phyloP scores from a whole-genome alignment of 257 asterid genomes.

The Craterostigma plantagineum region DNA sequence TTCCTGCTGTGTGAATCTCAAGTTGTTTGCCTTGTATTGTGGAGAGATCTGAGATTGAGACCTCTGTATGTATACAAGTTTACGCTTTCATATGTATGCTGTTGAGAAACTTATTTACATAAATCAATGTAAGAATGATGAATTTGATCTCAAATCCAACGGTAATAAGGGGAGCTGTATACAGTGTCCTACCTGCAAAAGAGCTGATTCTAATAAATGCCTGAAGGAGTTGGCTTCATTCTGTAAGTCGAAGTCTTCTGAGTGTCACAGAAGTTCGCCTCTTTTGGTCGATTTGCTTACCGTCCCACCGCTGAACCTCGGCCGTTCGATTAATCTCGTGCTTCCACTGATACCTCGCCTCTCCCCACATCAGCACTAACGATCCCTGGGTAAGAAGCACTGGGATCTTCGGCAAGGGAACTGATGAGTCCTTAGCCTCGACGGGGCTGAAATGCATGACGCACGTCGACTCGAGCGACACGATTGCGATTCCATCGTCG shows the following conservation, averaged over 20 bases:
- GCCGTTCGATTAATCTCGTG: conserved; percentile 75
- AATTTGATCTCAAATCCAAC: no score
- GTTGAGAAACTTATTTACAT: no score
- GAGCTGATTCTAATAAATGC: neutral
- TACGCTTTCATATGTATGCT: no score
- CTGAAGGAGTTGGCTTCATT: conserved; percentile 1
- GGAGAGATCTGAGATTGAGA: no score
- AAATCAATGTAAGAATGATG: no score
- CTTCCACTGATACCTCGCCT: conserved; percentile 74
- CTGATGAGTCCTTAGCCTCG: conserved; percentile 8
- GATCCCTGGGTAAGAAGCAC: conserved; percentile 62
- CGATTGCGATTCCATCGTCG: conserved; percentile 76
- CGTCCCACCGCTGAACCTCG: conserved; percentile 61
- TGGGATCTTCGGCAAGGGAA: conserved; percentile 20
- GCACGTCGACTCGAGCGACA: conserved; percentile 64
- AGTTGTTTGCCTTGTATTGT: neutral
- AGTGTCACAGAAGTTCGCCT: conserved; percentile 61
- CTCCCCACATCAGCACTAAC: conserved; percentile 67
- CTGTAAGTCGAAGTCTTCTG: conserved; percentile 36
- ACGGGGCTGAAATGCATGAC: conserved; percentile 60
- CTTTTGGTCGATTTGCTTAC: conserved; percentile 41
- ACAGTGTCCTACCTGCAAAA: no score
- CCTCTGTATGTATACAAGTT: no score
- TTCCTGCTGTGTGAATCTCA: neutral
- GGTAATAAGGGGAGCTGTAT: no score